Evolutionary conservation across 1,284 basidiomycete species (phyloP), one percentile per base, ranked within the genome.

Genomic region (Mycosarcoma mackinlayi): DNA sequence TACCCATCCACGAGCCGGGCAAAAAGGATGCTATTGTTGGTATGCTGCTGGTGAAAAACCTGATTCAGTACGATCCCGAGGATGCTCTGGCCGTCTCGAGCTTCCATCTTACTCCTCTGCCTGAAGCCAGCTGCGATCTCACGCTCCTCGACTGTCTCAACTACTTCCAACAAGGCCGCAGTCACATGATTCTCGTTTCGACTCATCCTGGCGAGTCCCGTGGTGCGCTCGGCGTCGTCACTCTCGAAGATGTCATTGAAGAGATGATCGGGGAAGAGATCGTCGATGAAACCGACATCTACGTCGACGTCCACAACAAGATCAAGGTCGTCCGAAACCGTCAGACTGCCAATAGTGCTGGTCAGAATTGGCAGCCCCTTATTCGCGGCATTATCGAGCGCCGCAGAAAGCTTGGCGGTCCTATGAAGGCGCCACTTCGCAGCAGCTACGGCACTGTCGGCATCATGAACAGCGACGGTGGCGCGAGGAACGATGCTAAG

Each of bases 61-160:
- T 98, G 35, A 88, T 97, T 50, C 87, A 88, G 1, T 98, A 98
- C 81, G 94, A 97, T 82, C 93, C 94, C 0, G 87, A 91, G 18
- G 87, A 91, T 80, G 88, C 87, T 2, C 87, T 88, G 62, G 90
- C 90, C 1, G 91, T 95, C 0, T 90, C 83, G n/a, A 77, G 76
- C 42, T 84, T 85, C 77, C 76, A 80, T 24, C 74, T 85, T 38
- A 83, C 80, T 0, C 92, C 94, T n/a, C 84, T 98, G 3, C 95
- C 95, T 0, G 94, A 98, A 84, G 94, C 94, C 7, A 86, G 69
- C 46, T 91, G 92, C 1, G 88, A 89, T 19, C 93, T 93, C 71
- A 93, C 83, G n/a, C 76, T 85, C n/a, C 77, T 85, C 8, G 85
- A 85, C 55, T 84, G 76, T 23, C 78, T 84, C 54, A 85, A 84